A percentile compares a stretch with the other conserved stretches of the same genome.
Conservation (phyloP, 2,329 filamentous ascomycete genomes). For the Teratosphaeria zuluensis region DNA sequence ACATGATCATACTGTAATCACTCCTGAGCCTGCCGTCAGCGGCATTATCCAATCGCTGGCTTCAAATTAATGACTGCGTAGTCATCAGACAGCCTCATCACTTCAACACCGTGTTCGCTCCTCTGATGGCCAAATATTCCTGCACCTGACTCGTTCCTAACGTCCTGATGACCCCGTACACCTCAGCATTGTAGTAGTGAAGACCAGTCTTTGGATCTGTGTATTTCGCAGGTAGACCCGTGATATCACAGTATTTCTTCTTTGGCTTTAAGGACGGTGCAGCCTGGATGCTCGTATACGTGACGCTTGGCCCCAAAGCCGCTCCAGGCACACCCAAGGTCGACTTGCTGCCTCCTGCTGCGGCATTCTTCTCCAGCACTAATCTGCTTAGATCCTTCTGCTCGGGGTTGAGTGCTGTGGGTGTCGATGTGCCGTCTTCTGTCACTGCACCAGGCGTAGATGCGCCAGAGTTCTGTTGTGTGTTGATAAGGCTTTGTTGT, state of each 20-base stretch:
- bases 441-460: constrained; percentile 48
- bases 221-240: constrained; percentile 83
- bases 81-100: constrained; percentile 34
- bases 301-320: constrained; percentile 52
- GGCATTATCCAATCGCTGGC: neutral
- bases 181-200: constrained; percentile 85
- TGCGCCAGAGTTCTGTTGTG: constrained; percentile 63
- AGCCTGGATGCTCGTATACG: constrained; percentile 94
- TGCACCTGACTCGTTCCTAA: constrained; percentile 77
- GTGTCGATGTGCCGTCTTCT: constrained; percentile 25
- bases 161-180: constrained; percentile 73
- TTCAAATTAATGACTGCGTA: neutral
- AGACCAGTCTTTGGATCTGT: constrained; percentile 90
- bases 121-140: constrained; percentile 78
- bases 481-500: constrained; percentile 80
- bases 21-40: neutral
- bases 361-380: constrained; percentile 69
- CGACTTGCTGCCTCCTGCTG: constrained; percentile 8
- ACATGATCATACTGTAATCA: neutral
- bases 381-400: constrained; percentile 78
- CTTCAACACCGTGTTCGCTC: constrained; percentile 88
- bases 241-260: constrained; percentile 92
- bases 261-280: constrained; percentile 73
- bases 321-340: neutral
- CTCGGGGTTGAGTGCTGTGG: constrained; percentile 64